Evolutionary conservation across 2,329 filamentous ascomycete genomes (phyloP), one percentile per base, ranked within the genome.

Genomic region (Escovopsis sp.): DNA sequence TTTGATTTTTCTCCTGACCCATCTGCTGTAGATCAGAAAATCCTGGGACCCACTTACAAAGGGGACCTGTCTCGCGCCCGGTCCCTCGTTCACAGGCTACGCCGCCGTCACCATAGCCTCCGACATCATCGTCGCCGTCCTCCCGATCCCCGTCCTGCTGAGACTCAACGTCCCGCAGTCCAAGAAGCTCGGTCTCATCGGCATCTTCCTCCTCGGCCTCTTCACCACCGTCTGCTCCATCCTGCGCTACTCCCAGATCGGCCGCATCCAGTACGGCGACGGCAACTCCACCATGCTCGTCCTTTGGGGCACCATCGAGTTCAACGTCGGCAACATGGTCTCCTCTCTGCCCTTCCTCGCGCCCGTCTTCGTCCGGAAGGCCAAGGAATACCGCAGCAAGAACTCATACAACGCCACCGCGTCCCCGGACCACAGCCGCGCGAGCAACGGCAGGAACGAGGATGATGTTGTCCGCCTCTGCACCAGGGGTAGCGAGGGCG

Each of bases 281-380:
- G 65, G 67, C 8, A 67, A 70, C 43, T 70, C 68, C 0, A 71
- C 68, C 4, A 66, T 68, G 61, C 53, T 72, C 10, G 57, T 72
- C 1, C 51, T 72, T 1, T 72, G 68, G 68, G 68, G 68, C 4
- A 65, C 62, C 2, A 65, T 72, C 37, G 68, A 72, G 45, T 67
- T 72, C 48, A 71, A 72, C 41, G 60, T 71, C 21, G 68, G 68
- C 10, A 65, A 64, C 43, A 60, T 65, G 43, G 61, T 64, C 6
- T 65, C 61, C 0, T 63, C 60, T 1, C 52, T 65, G 2, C 61
- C 61, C 1, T 64, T 64, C 47, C 50, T 65, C 0, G 60, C 61
- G 0, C 61, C 61, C 1, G 52, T 63, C 3, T 63, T 56, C 41
- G 40, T 64, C 30, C 55, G 49, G 18, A 62, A 62, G 39, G 61